phyloP scores from a whole-genome alignment of 257 asterid genomes.

The Catharanthus roseus region DNA sequence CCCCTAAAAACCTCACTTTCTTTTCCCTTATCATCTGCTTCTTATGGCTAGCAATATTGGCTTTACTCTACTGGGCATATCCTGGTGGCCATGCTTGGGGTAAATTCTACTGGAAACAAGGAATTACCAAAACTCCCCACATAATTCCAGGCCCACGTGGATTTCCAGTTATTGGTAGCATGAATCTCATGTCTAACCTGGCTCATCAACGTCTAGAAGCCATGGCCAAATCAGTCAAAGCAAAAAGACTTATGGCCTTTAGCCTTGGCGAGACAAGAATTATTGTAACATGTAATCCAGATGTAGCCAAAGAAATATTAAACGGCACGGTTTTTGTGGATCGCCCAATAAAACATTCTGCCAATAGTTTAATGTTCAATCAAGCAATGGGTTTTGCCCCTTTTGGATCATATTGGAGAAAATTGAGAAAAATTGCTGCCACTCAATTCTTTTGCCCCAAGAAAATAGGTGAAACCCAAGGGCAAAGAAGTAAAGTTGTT shows the following conservation, averaged over 20 bases:
- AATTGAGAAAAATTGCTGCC: conserved; percentile 57
- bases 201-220: conserved; percentile 48
- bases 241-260: conserved; percentile 62
- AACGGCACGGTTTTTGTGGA: conserved; percentile 47
- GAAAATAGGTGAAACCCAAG: conserved; percentile 36
- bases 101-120: not conserved
- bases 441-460: conserved; percentile 54
- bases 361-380: conserved; percentile 48
- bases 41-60: not conserved
- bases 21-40: not conserved
- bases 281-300: conserved; percentile 52
- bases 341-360: conserved; percentile 68
- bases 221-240: conserved; percentile 27
- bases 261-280: conserved; percentile 59
- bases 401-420: conserved; percentile 64
- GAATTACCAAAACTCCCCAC: not conserved
- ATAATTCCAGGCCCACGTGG: conserved; percentile 61
- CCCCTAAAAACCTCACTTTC: not conserved
- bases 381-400: conserved; percentile 79
- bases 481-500: conserved; percentile 13
- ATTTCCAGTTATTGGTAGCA: conserved; percentile 44
- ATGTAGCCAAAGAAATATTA: conserved; percentile 42
- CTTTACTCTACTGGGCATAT: conserved; percentile 3
- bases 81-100: conserved; percentile 18
- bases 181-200: conserved; percentile 42